Base-by-base conservation (phyloP, 805 yeast species). In the Sungouiella thailandica region DNA sequence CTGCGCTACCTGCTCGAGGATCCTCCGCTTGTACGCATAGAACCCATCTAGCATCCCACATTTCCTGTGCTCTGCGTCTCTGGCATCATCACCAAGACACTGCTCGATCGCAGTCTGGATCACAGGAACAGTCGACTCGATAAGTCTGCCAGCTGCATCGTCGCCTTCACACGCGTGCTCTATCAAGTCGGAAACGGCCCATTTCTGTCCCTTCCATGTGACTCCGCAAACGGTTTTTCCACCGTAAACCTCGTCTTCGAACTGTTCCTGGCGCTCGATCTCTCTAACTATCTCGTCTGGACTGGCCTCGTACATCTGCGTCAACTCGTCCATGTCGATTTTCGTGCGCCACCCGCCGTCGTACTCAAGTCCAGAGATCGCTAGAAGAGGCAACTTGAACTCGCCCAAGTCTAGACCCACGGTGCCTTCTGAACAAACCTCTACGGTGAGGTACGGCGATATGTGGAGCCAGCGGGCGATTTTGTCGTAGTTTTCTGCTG, bases 401-500 rank as follows among this genome's bases (percentile, higher is more conserved):
- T 32, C 28, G 18, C 17, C 26, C 13, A 40, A 19, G 16, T 35
- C 40, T 16, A 40, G 16, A 11, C 15, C 12, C 13, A 34, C 36
- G 8, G 8, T 24, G 4, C 37, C 36, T 7, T 20, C 24, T 5
- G 19, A 25, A 12, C 27, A 26, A 2, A 25, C 25, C 4, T 14
- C 3, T 17, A 44, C 26, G 7, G 23, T n/a, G n/a, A 46, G 11
- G 7, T 36, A 31, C 5, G 46, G 44, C 12, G 19, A 18, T 12
- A 46, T 26, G 4, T 38, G 37, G 16, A 46, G 47, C 50, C 50
- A 46, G 22, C 41, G 42, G 10, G 47, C 47, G 7, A 46, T 39
- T 18, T 23, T 29, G 9, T 16, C 9, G 29, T 33, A 44, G 20
- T 37, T 29, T 18, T 29, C 31, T 9, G 11, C 16, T n/a, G n/a